Evolutionary conservation across 371 early-diverging fungal genomes (phyloP).

Genomic region (Funneliformis caledonium): DNA sequence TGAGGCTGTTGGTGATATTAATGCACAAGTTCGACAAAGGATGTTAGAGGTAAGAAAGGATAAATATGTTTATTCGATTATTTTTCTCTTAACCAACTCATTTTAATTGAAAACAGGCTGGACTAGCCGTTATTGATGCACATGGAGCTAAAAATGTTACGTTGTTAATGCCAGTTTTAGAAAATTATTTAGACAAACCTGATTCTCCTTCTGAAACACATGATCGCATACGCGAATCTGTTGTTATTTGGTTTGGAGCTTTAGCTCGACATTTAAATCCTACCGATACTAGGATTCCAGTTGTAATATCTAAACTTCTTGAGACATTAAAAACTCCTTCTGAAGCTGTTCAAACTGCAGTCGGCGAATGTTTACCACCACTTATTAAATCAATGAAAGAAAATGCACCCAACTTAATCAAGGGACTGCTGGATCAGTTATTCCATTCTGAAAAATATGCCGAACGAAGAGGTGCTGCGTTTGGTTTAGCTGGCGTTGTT

Average conservation of each 20-base stretch:
- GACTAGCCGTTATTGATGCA: constrained; percentile 74
- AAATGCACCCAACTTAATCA: constrained; percentile 66
- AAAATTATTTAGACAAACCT: constrained; percentile 72
- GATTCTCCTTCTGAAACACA: constrained; percentile 65
- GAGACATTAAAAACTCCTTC: constrained; percentile 93
- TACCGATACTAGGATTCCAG: constrained; percentile 73
- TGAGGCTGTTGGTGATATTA: constrained; percentile 87
- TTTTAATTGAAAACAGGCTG: constrained; percentile 43
- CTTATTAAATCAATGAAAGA: constrained; percentile 76
- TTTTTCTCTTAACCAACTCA: neutral
- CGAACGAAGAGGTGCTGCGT: constrained; percentile 93
- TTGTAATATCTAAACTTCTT: constrained; percentile 84
- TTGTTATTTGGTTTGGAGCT: constrained; percentile 91
- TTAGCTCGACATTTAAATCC: constrained; percentile 85
- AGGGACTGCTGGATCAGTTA: constrained; percentile 69
- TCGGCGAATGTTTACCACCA: constrained; percentile 93
- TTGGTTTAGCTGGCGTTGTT: constrained; percentile 94
- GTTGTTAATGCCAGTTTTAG: constrained; percentile 75
- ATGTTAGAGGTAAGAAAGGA: constrained; percentile 78
- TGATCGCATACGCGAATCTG: constrained; percentile 86
- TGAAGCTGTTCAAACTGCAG: constrained; percentile 94
- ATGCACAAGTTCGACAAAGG: constrained; percentile 75
- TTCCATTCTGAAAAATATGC: constrained; percentile 83
- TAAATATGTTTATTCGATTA: neutral
- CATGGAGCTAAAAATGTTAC: constrained; percentile 76